Percentiles rank a stretch among this genome's conserved stretches.
Evolutionary conservation across 1,139 yeast genomes (phyloP).

Genomic region (Candida tropicalis): DNA sequence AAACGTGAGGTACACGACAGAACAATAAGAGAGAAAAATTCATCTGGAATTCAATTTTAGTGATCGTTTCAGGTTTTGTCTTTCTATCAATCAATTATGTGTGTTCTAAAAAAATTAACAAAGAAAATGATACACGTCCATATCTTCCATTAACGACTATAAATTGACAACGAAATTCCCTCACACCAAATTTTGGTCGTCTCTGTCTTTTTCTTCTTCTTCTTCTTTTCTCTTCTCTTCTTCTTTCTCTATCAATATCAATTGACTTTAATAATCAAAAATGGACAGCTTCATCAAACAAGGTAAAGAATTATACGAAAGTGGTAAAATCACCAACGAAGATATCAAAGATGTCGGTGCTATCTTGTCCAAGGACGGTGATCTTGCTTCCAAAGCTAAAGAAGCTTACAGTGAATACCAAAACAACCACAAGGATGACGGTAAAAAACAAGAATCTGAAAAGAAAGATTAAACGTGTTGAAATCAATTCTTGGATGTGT

Average conservation of each 20-base stretch:
- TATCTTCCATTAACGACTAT: neutral
- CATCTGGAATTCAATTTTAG: slow-evolving; percentile 1
- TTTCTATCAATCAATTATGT: no score
- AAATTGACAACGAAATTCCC: slow-evolving; percentile 6
- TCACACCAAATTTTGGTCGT: no score
- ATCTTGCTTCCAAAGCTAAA: slow-evolving; percentile 34
- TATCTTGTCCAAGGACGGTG: slow-evolving; percentile 32
- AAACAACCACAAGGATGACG: slow-evolving; percentile 21
- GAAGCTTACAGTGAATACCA: slow-evolving; percentile 32
- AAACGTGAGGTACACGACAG: neutral
- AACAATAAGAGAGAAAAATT: neutral
- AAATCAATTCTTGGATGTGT: no score
- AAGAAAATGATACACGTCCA: neutral
- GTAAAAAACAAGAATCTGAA: slow-evolving; percentile 7
- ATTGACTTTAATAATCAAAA: slow-evolving; percentile 6
- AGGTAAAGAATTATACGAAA: slow-evolving; percentile 18
- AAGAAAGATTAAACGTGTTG: neutral
- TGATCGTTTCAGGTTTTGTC: slow-evolving; percentile 1
- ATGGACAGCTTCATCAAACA: slow-evolving; percentile 19
- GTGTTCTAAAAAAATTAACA: no score
- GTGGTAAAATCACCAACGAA: slow-evolving; percentile 21
- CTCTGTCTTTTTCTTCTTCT: neutral
- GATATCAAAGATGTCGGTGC: slow-evolving; percentile 40
- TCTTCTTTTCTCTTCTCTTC: slow-evolving; percentile 3
- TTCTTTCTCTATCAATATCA: neutral